Percentiles rank a stretch among this genome's conserved stretches.
Evolutionary conservation across 176 grass and related monocot species (phyloP).

Genomic region (Oryza glaberrima): DNA sequence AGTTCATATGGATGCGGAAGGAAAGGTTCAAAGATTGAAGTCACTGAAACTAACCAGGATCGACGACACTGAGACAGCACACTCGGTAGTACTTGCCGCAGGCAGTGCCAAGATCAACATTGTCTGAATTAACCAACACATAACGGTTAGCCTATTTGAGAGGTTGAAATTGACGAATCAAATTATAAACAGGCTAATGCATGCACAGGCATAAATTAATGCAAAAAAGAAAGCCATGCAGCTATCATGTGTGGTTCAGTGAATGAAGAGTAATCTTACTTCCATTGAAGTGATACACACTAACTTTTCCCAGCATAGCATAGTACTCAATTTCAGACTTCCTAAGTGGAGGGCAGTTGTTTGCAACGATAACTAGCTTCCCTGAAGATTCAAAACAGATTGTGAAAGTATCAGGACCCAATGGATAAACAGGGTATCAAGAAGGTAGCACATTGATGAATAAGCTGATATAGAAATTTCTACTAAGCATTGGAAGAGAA

Average conservation of each 20-base stretch:
- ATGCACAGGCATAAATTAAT: neutral
- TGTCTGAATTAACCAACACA: slow-evolving; percentile 51
- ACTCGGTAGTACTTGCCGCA: slow-evolving; percentile 92
- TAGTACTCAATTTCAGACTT: slow-evolving; percentile 99
- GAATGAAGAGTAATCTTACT: slow-evolving; percentile 49
- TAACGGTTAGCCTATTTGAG: too few relatives aligned
- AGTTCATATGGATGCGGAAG: neutral
- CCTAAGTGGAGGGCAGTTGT: slow-evolving; percentile 92
- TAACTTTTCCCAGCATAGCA: slow-evolving; percentile 91
- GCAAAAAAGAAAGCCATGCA: too few relatives aligned
- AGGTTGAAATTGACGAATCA: too few relatives aligned
- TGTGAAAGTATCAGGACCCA: too few relatives aligned
- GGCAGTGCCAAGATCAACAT: slow-evolving; percentile 94
- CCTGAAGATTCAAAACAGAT: slow-evolving; percentile 49
- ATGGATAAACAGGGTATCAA: too few relatives aligned
- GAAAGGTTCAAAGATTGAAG: neutral
- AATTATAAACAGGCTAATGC: neutral
- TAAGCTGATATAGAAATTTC: too few relatives aligned
- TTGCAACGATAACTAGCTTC: slow-evolving; percentile 84
- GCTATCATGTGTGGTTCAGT: neutral
- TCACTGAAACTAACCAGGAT: slow-evolving; percentile 58
- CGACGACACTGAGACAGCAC: slow-evolving; percentile 90
- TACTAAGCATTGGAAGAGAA: too few relatives aligned
- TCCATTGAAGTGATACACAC: slow-evolving; percentile 89
- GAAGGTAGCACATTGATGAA: too few relatives aligned